A percentile compares a stretch with the other conserved stretches of the same genome.
phyloP scores from a whole-genome alignment of 2,329 filamentous ascomycete species.

The Aspergillus niger region DNA sequence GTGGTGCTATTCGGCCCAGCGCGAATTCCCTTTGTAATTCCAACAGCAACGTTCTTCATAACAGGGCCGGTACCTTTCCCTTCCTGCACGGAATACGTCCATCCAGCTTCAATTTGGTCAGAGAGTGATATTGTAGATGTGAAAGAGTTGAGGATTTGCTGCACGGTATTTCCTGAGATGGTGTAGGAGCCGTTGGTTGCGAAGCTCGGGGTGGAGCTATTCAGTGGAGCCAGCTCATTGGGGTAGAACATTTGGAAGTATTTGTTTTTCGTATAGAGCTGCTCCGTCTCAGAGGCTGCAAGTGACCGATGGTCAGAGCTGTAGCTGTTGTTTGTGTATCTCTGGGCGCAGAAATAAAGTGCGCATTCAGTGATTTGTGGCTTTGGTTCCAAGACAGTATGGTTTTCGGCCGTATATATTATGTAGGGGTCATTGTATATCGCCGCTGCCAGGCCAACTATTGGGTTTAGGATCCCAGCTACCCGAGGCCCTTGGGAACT shows the following conservation, averaged over 20 bases:
- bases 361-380: not conserved
- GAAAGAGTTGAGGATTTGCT: not conserved
- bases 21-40: conserved; percentile 19
- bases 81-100: not conserved
- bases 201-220: not conserved
- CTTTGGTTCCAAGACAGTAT: not conserved
- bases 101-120: not conserved
- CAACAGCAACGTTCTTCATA: conserved; percentile 16
- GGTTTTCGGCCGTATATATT: not conserved
- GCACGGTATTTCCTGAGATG: not conserved
- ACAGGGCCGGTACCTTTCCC: not conserved
- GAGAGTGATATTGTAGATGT: not conserved
- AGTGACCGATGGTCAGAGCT: not conserved
- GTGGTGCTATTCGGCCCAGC: conserved; percentile 15
- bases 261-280: not conserved
- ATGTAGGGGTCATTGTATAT: not conserved
- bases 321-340: not conserved
- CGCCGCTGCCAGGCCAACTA: not conserved
- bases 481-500: not conserved
- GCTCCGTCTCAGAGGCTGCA: not conserved
- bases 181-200: not conserved
- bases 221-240: not conserved
- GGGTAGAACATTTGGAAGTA: not conserved
- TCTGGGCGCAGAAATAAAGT: not conserved
- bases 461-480: not conserved